Conservation (phyloP, 805 yeast species). For the Cyberlindnera euphorbiae region DNA sequence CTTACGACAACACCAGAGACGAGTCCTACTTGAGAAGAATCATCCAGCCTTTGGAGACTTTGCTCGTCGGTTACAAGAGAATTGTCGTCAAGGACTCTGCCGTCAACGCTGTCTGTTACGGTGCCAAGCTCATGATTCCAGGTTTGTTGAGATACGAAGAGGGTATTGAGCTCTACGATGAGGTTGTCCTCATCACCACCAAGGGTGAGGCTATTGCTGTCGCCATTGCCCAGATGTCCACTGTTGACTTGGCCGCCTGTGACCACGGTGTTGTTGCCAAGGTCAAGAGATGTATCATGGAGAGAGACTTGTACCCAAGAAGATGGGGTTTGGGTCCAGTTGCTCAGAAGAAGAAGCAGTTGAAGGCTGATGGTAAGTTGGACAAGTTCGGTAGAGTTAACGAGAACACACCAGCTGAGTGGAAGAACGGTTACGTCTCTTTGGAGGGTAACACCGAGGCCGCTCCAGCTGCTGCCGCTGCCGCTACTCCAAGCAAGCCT, state of each 20-base stretch:
- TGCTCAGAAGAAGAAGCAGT: slow-evolving; percentile 97
- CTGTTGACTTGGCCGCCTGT: slow-evolving; percentile 92
- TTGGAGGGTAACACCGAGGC: slow-evolving; percentile 59
- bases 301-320: slow-evolving; percentile 98
- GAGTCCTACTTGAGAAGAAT: slow-evolving; percentile 92
- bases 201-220: slow-evolving; percentile 99
- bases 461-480: slow-evolving; percentile 30
- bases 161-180: slow-evolving; percentile 95
- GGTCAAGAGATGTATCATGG: slow-evolving; percentile 99
- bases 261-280: slow-evolving; percentile 99
- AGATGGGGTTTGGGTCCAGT: slow-evolving; percentile 99
- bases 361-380: slow-evolving; percentile 94
- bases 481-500: slow-evolving; percentile 38
- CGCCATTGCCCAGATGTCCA: slow-evolving; percentile 98
- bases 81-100: slow-evolving; percentile 93
- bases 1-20: slow-evolving; percentile 94
- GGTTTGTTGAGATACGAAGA: slow-evolving; percentile 97
- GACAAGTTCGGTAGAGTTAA: slow-evolving; percentile 93
- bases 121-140: slow-evolving; percentile 98
- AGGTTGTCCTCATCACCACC: slow-evolving; percentile 95
- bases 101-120: slow-evolving; percentile 96
- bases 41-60: slow-evolving; percentile 90
- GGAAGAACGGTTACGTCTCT: slow-evolving; percentile 84
- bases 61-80: slow-evolving; percentile 93
- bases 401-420: slow-evolving; percentile 88